Conservation (phyloP, 164 flowering plant species). For the Kingdonia uniflora region DNA sequence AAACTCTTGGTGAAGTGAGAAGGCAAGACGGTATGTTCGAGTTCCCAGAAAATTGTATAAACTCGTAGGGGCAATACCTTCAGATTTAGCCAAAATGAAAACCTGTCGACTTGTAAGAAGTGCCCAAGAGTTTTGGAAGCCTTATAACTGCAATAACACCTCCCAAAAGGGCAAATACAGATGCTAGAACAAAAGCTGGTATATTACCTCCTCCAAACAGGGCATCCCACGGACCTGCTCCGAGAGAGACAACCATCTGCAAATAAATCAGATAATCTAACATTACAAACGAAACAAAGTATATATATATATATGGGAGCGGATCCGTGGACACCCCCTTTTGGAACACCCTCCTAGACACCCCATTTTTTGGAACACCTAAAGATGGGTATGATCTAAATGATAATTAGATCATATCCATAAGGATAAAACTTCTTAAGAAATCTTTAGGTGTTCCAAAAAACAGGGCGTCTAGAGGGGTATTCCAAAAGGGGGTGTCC, state of each 20-base stretch:
- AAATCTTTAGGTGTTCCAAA: too few species aligned
- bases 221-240: conserved; percentile 99
- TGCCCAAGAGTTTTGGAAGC: conserved; percentile 60
- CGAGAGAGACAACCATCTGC: conserved; percentile 89
- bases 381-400: too few species aligned
- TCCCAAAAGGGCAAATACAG: conserved; percentile 60
- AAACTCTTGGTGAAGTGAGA: neutral
- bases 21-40: neutral
- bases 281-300: too few species aligned
- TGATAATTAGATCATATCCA: too few species aligned
- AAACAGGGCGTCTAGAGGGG: too few species aligned
- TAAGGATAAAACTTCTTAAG: too few species aligned
- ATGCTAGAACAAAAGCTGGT: conserved; percentile 86
- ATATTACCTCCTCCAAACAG: conserved; percentile 93
- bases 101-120: conserved; percentile 56
- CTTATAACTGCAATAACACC: conserved; percentile 53
- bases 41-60: conserved; percentile 11
- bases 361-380: too few species aligned
- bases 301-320: too few species aligned
- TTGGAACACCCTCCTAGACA: too few species aligned
- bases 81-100: conserved; percentile 69
- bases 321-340: too few species aligned
- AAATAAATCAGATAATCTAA: too few species aligned
- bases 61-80: conserved; percentile 7
- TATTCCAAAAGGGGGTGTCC: too few species aligned